Percentiles rank a stretch among this genome's conserved stretches.
Conservation (phyloP, 805 yeast species). For the Pichia manshurica region DNA sequence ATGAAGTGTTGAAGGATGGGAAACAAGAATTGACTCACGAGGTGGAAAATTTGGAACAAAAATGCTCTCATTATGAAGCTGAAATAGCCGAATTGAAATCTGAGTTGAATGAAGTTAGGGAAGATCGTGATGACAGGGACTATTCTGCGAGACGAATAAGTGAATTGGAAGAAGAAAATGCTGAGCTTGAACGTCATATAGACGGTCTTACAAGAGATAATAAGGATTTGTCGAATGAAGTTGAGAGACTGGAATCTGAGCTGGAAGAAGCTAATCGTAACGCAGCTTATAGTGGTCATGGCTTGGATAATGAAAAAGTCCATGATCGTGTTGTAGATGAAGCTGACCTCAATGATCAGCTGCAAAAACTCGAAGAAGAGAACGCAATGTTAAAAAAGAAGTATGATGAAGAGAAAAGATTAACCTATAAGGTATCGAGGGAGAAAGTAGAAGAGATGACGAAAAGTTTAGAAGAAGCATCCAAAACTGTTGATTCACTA, state of each 20-base stretch:
- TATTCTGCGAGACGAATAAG: background rate
- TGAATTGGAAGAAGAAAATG: slow-evolving; percentile 1
- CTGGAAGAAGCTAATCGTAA: slow-evolving; percentile 2
- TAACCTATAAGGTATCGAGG: background rate
- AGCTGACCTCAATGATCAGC: slow-evolving; percentile 12
- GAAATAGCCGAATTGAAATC: slow-evolving; percentile 1
- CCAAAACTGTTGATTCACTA: slow-evolving; percentile 14
- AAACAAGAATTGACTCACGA: slow-evolving; percentile 2
- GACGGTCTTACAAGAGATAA: slow-evolving; percentile 6
- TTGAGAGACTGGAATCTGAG: slow-evolving; percentile 6
- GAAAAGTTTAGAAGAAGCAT: slow-evolving; percentile 13
- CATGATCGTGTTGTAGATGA: slow-evolving; percentile 16
- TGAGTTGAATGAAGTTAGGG: background rate
- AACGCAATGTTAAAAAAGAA: slow-evolving; percentile 1
- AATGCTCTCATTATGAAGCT: slow-evolving; percentile 3
- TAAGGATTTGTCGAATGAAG: slow-evolving; percentile 8
- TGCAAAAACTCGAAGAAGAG: slow-evolving; percentile 11
- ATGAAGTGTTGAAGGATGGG: slow-evolving; percentile 4
- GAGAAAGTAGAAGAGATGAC: slow-evolving; percentile 11
- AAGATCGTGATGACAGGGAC: background rate
- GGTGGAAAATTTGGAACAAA: slow-evolving; percentile 5
- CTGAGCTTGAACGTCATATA: background rate
- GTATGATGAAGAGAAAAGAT: slow-evolving; percentile 2
- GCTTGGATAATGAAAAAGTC: background rate
- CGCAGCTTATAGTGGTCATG: background rate